Base-by-base conservation (phyloP, 768 basidiomycete species). In the Lactifluus pinguis region DNA sequence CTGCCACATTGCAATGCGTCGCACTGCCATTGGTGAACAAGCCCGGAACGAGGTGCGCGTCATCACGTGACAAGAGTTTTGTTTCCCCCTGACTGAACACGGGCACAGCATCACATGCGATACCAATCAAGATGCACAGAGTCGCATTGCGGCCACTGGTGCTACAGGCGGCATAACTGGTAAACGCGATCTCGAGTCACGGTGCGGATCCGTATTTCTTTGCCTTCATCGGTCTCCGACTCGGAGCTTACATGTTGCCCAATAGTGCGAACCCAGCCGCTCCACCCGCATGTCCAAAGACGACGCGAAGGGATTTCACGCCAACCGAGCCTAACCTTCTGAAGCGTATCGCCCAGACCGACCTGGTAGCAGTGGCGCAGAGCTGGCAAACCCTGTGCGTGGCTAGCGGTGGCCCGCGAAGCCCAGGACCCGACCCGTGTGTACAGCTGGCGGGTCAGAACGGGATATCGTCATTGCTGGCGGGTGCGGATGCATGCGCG, bases 301-400 rank as follows among this genome's bases (percentile, higher is more conserved):
- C 38, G 41, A 52, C 61, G 60, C 30, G 55, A 62, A 45, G 54
- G 6, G 9, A 62, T 21, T 55, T 69, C n/a, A 65, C 66, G 17
- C 29, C 30, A 13, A 3, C 4, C 19, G 8, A 38, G 21, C 5
- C 3, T 19, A 17, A 9, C 13, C 29, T 62, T 13, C 14, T 55
- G 25, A 68, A 65, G 61, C 70, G 72, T n/a, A 68, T 75, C 51
- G 75, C 72, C 1, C 76, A 74, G 51, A 64, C 59, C 3, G 76
- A 76, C 57, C 75, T 71, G 38, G 72, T 67, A 49, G 72, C 67
- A 32, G 72, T 78, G 21, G 76, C 75, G 1, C 69, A 74, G 52
- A 68, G 66, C 38, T 81, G 79, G 80, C 77, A 78, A 62, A 67
- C 71, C 42, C 75, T 80, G 45, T 80, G 80, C 70, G 64, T 72